These are phyloP conservation scores for Diplodia seriata DNA, from an alignment of 2,329 filamentous ascomycete genomes.

Conservation along the genomic window DNA sequence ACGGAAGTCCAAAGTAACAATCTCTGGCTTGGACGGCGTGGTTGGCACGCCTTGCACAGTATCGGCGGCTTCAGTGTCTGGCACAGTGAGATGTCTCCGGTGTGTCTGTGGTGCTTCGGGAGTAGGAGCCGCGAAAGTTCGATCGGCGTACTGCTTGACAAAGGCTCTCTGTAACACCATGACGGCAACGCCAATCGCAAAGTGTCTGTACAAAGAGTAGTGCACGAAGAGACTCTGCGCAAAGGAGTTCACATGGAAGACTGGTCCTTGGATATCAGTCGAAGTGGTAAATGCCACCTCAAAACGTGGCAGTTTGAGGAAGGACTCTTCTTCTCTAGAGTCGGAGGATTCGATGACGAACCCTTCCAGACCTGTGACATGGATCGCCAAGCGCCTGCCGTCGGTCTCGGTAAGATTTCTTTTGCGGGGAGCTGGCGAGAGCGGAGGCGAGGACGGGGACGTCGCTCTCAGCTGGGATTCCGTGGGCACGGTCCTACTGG, in stretches of 20 bases:
- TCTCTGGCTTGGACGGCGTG: conserved; percentile 59
- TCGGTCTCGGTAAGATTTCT: conserved; percentile 67
- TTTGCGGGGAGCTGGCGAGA: conserved; percentile 53
- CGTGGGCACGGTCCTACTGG: conserved; percentile 65
- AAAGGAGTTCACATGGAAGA: conserved; percentile 85
- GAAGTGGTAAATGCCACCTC: conserved; percentile 85
- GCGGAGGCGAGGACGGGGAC: conserved; percentile 56
- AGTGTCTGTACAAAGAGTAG: conserved; percentile 94
- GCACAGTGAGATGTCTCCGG: conserved; percentile 42
- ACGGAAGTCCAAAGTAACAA: conserved; percentile 83
- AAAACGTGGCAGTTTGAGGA: conserved; percentile 83
- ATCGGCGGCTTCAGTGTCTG: conserved; percentile 43
- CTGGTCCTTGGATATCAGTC: conserved; percentile 84
- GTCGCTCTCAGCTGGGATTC: conserved; percentile 67
- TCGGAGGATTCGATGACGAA: conserved; percentile 90
- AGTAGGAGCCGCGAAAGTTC: conserved; percentile 11
- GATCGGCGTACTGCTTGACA: conserved; percentile 35
- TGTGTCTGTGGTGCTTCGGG: conserved; percentile 36
- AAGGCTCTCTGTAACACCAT: conserved; percentile 68
- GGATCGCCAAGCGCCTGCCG: conserved; percentile 80
- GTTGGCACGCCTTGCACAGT: conserved; percentile 37
- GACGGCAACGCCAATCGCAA: conserved; percentile 81
- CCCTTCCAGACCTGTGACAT: conserved; percentile 83
- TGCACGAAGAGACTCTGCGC: conserved; percentile 80
- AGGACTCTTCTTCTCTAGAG: conserved; percentile 83